Base-by-base conservation (phyloP, 1,284 basidiomycete genomes). In the Gymnopus androsaceus region DNA sequence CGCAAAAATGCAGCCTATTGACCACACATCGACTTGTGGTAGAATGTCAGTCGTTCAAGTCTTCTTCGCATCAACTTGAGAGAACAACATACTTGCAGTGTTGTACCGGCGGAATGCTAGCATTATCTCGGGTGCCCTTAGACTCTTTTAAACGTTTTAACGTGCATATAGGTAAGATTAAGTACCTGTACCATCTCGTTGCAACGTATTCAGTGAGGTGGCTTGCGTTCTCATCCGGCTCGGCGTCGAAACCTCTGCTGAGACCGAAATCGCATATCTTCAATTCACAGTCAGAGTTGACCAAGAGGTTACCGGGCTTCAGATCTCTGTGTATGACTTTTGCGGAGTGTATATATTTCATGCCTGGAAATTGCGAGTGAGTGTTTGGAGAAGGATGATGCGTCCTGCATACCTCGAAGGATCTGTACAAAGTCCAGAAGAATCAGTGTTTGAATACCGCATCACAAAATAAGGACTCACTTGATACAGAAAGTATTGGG, bases 181-280 rank as follows among this genome's bases (percentile, higher is more conserved):
- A n/a, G n/a, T n/a, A n/a, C n/a, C n/a, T 80, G 69, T 98, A 98
- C 95, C 95, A 98, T 67, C 95, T 79, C 34, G 95, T 98, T 2
- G 95, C 94, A 51, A 97, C 94, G 69, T 97, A 96, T 76, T 92
- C 87, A 0, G 88, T 94, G 68, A 93, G 80, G 59, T 86, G 79
- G 2, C 83, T 80, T 2, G 78, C 77, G 58, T 82, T 77, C 64
- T 88, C 87, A 55, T 88, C 81, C 31, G 83, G 79, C 60, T 67
- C 59, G 2, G 84, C 74, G 53, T 87, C 80, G 64, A 86, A 90
- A 2, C 88, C 89, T 66, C 88, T 78, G 59, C 84, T 94, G 27
- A 99, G 76, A n/a, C 97, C 97, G 70, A 99, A 98, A 71, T 99
- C 97, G 68, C 97, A 99, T 49, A 99, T 98, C 75, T 95, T 95